Evolutionary conservation across 257 asterid species (phyloP).

Genomic region (Avicennia marina): DNA sequence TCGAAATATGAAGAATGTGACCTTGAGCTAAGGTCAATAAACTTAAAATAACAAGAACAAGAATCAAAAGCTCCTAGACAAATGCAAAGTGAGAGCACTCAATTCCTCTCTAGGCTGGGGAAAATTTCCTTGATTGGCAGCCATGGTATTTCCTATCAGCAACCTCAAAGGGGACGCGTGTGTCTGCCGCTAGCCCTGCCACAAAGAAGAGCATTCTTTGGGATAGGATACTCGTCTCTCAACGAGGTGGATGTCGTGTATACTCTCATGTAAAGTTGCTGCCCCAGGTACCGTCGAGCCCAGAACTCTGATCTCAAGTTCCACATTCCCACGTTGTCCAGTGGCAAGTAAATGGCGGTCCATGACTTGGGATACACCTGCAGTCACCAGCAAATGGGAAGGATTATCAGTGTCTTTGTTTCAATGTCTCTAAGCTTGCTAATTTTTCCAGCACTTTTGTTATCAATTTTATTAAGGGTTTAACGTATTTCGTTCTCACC

Average conservation of each 20-base stretch:
- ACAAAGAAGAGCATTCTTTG: slow-evolving; percentile 77
- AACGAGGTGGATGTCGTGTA: slow-evolving; percentile 63
- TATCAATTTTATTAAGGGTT: too few relatives aligned
- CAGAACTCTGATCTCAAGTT: slow-evolving; percentile 69
- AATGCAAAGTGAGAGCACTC: too few relatives aligned
- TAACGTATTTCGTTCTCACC: slow-evolving; percentile 26
- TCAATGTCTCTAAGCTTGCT: too few relatives aligned
- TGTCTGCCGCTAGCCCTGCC: slow-evolving; percentile 69
- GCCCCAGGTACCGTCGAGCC: slow-evolving; percentile 87
- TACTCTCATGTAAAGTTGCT: slow-evolving; percentile 66
- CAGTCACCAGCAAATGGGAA: too few relatives aligned
- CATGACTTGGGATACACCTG: slow-evolving; percentile 83
- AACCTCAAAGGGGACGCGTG: slow-evolving; percentile 55
- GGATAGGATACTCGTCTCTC: slow-evolving; percentile 81
- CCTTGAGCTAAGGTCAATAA: slow-evolving; percentile 57
- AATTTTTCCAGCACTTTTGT: too few relatives aligned
- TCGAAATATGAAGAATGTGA: slow-evolving; percentile 47
- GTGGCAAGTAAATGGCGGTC: slow-evolving; percentile 60
- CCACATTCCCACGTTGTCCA: slow-evolving; percentile 94
- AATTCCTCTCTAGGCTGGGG: too few relatives aligned
- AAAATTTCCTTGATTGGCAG: too few relatives aligned
- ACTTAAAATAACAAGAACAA: neutral
- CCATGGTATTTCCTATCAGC: too few relatives aligned
- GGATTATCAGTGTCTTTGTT: too few relatives aligned
- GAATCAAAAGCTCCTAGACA: slow-evolving; percentile 17